Percentiles rank a stretch among this genome's conserved stretches.
Evolutionary conservation across 805 yeast species (phyloP).

Genomic region (Kuraishia floccosa): DNA sequence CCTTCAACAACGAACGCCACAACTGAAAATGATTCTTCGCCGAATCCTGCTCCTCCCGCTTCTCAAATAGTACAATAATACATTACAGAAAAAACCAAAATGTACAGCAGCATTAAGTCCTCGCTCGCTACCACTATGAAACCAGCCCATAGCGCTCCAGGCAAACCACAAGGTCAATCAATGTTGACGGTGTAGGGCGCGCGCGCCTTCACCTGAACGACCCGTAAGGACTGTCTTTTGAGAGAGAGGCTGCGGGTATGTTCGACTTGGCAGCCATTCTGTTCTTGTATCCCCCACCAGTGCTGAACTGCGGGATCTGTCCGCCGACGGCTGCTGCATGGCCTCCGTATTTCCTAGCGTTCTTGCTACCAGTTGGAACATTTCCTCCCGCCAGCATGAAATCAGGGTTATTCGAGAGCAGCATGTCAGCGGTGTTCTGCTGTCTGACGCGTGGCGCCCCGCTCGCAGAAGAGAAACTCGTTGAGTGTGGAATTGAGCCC

Average conservation of each 20-base stretch:
- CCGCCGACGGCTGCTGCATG: not conserved
- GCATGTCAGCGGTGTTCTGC: constrained; percentile 25
- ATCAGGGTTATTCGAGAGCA: constrained; percentile 38
- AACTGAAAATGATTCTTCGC: not conserved
- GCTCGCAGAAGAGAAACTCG: too few species aligned
- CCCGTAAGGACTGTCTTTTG: constrained; percentile 33
- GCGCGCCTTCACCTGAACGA: not conserved
- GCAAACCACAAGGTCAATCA: too few species aligned
- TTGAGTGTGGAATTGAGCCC: constrained; percentile 3
- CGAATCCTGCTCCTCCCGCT: too few species aligned
- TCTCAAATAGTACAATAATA: not conserved
- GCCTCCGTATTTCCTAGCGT: constrained; percentile 1
- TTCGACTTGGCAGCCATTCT: constrained; percentile 14
- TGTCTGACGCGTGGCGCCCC: too few species aligned
- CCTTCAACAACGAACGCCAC: not conserved
- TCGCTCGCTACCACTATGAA: constrained; percentile 15
- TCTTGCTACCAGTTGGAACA: not conserved
- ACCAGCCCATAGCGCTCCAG: too few species aligned
- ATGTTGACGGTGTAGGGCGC: too few species aligned
- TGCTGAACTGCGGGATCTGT: constrained; percentile 1
- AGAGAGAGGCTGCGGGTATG: constrained; percentile 27
- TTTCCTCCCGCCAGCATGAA: constrained; percentile 17
- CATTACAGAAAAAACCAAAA: not conserved
- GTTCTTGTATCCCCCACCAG: constrained; percentile 10
- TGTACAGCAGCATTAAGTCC: not conserved